Evolutionary conservation across 805 yeast genomes (phyloP), one percentile per base, ranked within the genome.

Genomic region (Candida silvicultrix): DNA sequence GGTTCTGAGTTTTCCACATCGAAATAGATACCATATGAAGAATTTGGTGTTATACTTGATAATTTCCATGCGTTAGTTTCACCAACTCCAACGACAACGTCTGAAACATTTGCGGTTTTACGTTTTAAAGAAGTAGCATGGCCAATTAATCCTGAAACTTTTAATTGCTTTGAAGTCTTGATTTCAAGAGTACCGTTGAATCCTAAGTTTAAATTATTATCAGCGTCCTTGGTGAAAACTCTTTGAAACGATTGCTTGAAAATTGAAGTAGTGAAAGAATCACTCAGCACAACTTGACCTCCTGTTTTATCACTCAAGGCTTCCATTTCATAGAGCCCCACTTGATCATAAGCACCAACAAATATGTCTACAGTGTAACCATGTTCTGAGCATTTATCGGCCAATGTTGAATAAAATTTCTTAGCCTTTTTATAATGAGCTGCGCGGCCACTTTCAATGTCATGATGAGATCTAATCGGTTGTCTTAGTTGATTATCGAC

Each of bases 251-350:
- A 80, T 62, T 81, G 86, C 54, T 77, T 79, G 67, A 82, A 82
- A 49, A 82, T 81, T 1, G 87, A 76, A 0, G 87, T 81, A 31
- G 77, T 73, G 57, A 81, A 82, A 4, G 83, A 76, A 64, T 82
- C 89, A 46, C 82, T 70, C 67, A 81, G 73, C 3, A 82, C 78
- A 22, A 80, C 71, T 3, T 68, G 66, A 43, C 89, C 89, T 23
- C 88, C 88, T 11, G 86, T 80, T 47, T 69, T 69, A 54, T 73
- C 70, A 43, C 78, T 67, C 11, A 81, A 62, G 15, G 72, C 67
- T 48, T 78, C 81, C 88, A 82, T 83, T 58, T 82, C 89, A 50
- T 66, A 75, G 29, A 82, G 65, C 0, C 89, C 89, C 39, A 80
- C 72, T 60, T 82, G 89, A 60, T 82, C 88, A 58, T 81, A 81